Base-by-base conservation (phyloP, 352 stramenopile genomes). In the Phytophthora tubulina region DNA sequence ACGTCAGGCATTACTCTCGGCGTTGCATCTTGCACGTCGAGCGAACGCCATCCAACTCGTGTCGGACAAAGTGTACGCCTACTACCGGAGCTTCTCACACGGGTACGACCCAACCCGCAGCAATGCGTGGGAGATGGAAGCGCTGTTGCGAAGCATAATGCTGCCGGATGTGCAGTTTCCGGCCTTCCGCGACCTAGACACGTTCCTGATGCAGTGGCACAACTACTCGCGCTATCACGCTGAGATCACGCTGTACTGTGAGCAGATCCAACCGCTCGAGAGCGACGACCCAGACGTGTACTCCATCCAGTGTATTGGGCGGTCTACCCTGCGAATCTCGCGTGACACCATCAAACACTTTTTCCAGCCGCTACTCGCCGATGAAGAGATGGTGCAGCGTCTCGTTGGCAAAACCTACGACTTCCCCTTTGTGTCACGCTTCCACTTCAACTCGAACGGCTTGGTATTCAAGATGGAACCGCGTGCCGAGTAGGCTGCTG, bases 221-320 rank as follows among this genome's bases (percentile, higher is more conserved):
- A 78, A 91, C 73, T 91, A 89, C 64, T 89, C 84, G 32, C 75
- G 76, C 48, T 91, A 84, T 61, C 84, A 91, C 51, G 75, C 84
- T 14, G 70, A 78, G 61, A 68, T 91, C 38, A 53, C 17, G 14
- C 67, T 86, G 21, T 39, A 67, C 9, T 76, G 78, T 39, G 45
- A 74, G 32, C 55, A 51, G 32, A 84, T 91, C 46, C 65, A 84
- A 54, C 73, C 69, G 8, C 52, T 88, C 27, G 72, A 80, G 51
- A 78, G 53, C 55, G 73, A 77, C 7, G 70, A 85, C 15, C 68
- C 59, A 32, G 66, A 74, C 30, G 63, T 72, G 35, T 74, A 84
- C 32, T 58, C 80, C 0, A 62, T 89, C 46, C 81, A 86, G 36
- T 85, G 80, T 51, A 55, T 78, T 13, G 84, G 84, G 0, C 51